A percentile compares a stretch with the other conserved stretches of the same genome.
phyloP scores from a whole-genome alignment of 1,284 basidiomycete genomes.

The Ganoderma resinaceum region DNA sequence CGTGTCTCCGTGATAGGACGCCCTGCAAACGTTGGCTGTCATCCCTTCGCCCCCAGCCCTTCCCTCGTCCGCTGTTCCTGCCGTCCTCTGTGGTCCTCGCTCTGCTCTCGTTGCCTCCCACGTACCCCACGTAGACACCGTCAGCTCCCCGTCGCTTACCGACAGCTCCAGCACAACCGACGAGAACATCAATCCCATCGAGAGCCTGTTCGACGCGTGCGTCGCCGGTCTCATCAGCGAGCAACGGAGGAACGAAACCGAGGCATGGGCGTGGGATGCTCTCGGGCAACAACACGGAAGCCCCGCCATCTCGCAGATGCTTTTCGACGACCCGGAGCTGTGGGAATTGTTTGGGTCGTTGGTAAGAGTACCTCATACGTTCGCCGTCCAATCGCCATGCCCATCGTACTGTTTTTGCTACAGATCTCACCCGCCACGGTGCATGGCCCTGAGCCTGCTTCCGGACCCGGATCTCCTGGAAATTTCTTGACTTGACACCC shows the following conservation, averaged over 20 bases:
- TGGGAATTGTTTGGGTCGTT: neutral
- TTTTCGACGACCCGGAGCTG: neutral
- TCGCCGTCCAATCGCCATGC: neutral
- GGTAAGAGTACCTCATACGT: neutral
- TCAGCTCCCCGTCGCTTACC: neutral
- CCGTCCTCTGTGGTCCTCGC: neutral
- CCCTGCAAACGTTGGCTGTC: neutral
- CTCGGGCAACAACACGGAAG: neutral
- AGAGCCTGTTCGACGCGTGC: neutral
- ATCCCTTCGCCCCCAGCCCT: neutral
- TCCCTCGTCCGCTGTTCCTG: neutral
- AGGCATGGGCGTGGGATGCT: neutral
- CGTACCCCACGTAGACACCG: neutral
- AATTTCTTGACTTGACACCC: neutral
- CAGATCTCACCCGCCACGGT: neutral
- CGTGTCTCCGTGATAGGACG: neutral
- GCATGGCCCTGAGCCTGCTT: neutral
- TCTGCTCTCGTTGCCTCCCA: neutral
- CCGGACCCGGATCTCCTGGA: neutral
- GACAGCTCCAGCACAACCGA: neutral
- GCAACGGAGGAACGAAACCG: neutral
- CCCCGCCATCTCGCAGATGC: neutral
- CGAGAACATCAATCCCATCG: neutral
- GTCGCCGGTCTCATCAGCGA: neutral
- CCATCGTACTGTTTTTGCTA: neutral